A percentile compares a stretch with the other conserved stretches of the same genome.
phyloP scores from a whole-genome alignment of 2,329 filamentous ascomycete genomes.

The Neonectria sp. region DNA sequence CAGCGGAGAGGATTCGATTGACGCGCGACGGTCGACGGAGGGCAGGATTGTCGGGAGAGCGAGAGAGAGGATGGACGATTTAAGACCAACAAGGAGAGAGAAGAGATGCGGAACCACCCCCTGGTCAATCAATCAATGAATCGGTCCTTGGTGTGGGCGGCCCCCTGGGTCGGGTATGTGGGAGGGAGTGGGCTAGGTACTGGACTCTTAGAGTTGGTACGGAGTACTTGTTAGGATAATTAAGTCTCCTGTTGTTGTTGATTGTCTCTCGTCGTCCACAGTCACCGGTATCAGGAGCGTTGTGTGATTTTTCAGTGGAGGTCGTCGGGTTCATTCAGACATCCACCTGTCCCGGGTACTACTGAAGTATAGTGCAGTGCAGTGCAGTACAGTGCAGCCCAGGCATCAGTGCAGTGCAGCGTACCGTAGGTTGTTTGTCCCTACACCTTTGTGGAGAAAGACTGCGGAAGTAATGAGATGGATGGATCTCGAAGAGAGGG shows the following conservation, averaged over 20 bases:
- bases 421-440: background rate
- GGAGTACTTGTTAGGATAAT: too few species aligned
- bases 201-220: constrained; percentile 7
- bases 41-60: constrained; percentile 19
- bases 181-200: background rate
- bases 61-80: constrained; percentile 17
- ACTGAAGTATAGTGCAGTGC: background rate
- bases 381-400: too few species aligned
- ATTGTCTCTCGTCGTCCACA: background rate
- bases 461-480: constrained; percentile 5
- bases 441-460: background rate
- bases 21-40: constrained; percentile 6
- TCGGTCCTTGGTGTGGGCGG: constrained; percentile 4
- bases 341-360: too few species aligned
- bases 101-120: constrained; percentile 1
- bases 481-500: constrained; percentile 1
- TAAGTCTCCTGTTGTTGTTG: constrained; percentile 5
- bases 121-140: constrained; percentile 6
- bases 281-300: constrained; percentile 16
- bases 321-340: background rate
- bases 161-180: constrained; percentile 4
- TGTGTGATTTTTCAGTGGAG: constrained; percentile 15
- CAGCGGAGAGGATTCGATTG: constrained; percentile 2
- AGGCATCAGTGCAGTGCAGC: too few species aligned
- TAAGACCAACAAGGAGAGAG: background rate